Conservation (phyloP, 139 green algal genomes). For the Closterium sp. region DNA sequence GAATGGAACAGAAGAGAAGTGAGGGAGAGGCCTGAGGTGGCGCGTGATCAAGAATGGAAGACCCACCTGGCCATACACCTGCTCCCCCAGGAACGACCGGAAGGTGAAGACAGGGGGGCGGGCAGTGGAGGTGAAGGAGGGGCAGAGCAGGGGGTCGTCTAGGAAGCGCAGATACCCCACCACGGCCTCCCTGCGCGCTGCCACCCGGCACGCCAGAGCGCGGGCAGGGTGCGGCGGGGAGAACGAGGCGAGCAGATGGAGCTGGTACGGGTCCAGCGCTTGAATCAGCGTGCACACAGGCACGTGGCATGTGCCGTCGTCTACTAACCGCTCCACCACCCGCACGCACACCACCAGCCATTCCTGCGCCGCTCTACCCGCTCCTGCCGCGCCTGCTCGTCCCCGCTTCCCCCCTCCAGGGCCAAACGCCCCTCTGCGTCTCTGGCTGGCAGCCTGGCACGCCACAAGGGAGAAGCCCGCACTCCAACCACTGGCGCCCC, state of each 20-base stretch:
- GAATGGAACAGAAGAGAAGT: not conserved
- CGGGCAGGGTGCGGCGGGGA: not conserved
- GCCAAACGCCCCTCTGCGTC: not conserved
- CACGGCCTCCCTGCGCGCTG: not conserved
- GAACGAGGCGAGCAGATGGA: not conserved
- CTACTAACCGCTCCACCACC: constrained; percentile 9
- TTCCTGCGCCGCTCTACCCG: not conserved
- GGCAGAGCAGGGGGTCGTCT: not conserved
- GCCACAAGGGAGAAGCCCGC: not conserved
- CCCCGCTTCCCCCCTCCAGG: not conserved
- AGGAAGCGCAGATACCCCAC: not conserved
- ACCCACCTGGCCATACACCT: not conserved
- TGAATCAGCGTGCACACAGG: not conserved
- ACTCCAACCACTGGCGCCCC: not conserved
- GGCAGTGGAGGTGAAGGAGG: not conserved
- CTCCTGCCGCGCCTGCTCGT: not conserved
- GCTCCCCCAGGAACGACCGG: not conserved
- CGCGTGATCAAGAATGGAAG: too few species aligned
- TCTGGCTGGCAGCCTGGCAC: not conserved
- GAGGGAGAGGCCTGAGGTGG: not conserved
- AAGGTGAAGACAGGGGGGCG: not conserved
- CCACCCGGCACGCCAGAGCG: not conserved
- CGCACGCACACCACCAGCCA: not conserved
- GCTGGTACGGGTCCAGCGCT: not conserved
- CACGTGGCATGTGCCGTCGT: not conserved